Evolutionary conservation across 306 rosid species (phyloP).

Genomic region (Potentilla sterilis): DNA sequence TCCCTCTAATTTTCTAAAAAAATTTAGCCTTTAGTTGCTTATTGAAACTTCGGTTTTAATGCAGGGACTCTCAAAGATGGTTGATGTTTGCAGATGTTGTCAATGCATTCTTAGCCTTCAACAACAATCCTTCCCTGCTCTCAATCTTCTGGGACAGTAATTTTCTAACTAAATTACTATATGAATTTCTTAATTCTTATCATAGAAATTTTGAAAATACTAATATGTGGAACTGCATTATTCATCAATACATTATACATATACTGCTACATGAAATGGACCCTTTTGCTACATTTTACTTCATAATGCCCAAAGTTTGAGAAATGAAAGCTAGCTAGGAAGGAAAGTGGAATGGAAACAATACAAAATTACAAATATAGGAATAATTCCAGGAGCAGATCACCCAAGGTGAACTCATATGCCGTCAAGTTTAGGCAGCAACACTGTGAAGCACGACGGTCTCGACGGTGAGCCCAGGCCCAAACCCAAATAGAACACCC

Average conservation of each 20-base stretch:
- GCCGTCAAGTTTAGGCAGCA: conserved; percentile 15
- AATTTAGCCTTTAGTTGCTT: neutral
- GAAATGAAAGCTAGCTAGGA: neutral
- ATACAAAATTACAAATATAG: neutral
- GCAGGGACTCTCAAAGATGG: neutral
- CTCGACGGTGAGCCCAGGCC: conserved; percentile 75
- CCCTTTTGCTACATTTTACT: neutral
- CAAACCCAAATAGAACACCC: conserved; percentile 70
- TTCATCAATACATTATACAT: conserved; percentile 2
- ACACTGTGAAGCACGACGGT: conserved; percentile 56
- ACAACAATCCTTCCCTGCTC: neutral
- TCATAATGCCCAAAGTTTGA: neutral
- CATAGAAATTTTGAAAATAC: neutral
- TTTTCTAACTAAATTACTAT: neutral
- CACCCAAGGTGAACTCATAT: neutral
- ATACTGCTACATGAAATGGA: neutral
- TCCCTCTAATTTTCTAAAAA: too few species aligned
- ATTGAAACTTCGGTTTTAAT: neutral
- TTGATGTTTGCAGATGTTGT: neutral
- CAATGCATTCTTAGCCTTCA: neutral
- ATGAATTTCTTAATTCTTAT: neutral
- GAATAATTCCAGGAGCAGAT: neutral
- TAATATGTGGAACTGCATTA: neutral
- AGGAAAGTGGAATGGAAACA: neutral
- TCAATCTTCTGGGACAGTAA: neutral